phyloP scores from a whole-genome alignment of 371 early-diverging fungal species.

The Mortierella sp. region DNA sequence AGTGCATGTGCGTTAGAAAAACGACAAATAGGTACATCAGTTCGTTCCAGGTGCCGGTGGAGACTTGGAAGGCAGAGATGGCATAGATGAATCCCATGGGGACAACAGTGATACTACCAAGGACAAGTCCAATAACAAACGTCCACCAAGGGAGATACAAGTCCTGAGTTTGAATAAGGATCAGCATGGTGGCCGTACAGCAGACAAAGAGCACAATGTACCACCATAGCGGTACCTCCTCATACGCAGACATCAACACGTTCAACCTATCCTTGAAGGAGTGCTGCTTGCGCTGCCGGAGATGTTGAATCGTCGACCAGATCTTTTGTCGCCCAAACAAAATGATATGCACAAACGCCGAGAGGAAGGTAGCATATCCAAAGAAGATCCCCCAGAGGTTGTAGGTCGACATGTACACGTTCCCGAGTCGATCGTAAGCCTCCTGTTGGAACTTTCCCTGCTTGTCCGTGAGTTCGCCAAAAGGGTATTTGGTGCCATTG shows the following conservation, averaged over 20 bases:
- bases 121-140: conserved; percentile 47
- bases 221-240: conserved; percentile 56
- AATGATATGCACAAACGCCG: conserved; percentile 55
- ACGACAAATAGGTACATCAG: conserved; percentile 14
- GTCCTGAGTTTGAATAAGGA: conserved; percentile 54
- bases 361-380: conserved; percentile 57
- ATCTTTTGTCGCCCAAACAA: conserved; percentile 56
- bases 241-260: conserved; percentile 50
- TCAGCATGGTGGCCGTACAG: conserved; percentile 52
- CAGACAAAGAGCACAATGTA: conserved; percentile 41
- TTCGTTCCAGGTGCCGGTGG: conserved; percentile 57
- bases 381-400: conserved; percentile 57
- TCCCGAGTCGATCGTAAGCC: conserved; percentile 36
- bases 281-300: conserved; percentile 40
- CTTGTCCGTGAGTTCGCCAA: conserved; percentile 29
- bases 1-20: neutral
- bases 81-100: conserved; percentile 63
- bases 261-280: conserved; percentile 52
- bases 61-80: conserved; percentile 54
- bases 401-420: conserved; percentile 58
- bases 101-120: conserved; percentile 47
- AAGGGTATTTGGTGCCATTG: conserved; percentile 51
- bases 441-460: conserved; percentile 41
- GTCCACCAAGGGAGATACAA: conserved; percentile 58
- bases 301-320: conserved; percentile 37